These are phyloP conservation scores for Fusarium palustre DNA, from an alignment of 2,329 filamentous ascomycete genomes.

Conservation along the genomic window DNA sequence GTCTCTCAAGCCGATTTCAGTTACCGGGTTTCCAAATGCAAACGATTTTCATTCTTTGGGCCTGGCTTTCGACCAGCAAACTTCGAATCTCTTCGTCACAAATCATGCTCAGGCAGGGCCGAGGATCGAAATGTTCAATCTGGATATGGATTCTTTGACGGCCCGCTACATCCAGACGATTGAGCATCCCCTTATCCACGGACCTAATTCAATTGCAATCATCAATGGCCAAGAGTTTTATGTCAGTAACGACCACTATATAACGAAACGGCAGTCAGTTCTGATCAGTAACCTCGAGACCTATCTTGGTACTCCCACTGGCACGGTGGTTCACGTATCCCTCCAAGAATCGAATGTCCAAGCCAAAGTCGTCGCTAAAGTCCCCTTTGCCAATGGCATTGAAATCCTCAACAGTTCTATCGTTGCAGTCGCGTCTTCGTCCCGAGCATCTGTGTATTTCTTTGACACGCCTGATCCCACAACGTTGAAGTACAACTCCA, in stretches of 20 bases:
- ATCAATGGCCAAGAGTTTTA: constrained; percentile 53
- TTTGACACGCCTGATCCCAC: constrained; percentile 14
- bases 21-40: constrained; percentile 39
- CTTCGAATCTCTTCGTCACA: constrained; percentile 52
- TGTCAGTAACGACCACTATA: constrained; percentile 57
- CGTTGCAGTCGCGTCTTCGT: constrained; percentile 54
- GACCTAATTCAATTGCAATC: constrained; percentile 55
- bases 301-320: constrained; percentile 49
- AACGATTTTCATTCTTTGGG: constrained; percentile 57
- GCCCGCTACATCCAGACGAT: constrained; percentile 54
- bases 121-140: constrained; percentile 55
- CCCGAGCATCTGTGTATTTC: constrained; percentile 26
- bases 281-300: constrained; percentile 52
- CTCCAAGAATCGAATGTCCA: constrained; percentile 22
- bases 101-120: constrained; percentile 54
- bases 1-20: constrained; percentile 40
- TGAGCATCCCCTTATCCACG: constrained; percentile 53
- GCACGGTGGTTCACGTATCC: constrained; percentile 53
- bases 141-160: constrained; percentile 50
- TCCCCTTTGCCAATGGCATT: constrained; percentile 58
- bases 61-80: constrained; percentile 52
- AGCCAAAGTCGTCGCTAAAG: constrained; percentile 48
- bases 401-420: constrained; percentile 55
- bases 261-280: constrained; percentile 43
- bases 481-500: neutral